Conservation (phyloP, 2,329 filamentous ascomycete species). For the Phaeosphaeria sp. region DNA sequence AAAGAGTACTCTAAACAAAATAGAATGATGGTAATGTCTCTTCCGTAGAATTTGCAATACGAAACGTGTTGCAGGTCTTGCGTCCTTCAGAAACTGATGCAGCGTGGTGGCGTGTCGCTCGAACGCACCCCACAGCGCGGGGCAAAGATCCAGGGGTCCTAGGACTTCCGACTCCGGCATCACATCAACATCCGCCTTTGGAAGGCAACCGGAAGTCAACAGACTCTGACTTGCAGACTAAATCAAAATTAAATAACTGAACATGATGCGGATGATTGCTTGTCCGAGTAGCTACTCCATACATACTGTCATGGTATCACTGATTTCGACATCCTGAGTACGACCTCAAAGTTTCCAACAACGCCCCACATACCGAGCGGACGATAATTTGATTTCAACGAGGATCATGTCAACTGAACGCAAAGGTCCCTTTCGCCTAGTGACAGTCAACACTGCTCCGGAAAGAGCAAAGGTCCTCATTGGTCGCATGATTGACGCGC, state of each 20-base stretch:
- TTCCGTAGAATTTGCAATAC: slow-evolving; percentile 6
- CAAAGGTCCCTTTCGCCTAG: slow-evolving; percentile 65
- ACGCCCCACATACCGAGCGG: slow-evolving; percentile 1
- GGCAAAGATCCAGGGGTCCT: not conserved
- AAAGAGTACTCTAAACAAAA: not conserved
- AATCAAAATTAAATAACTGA: not conserved
- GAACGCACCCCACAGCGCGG: not conserved
- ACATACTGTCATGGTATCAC: not conserved
- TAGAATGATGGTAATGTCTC: not conserved
- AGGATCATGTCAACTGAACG: slow-evolving; percentile 5
- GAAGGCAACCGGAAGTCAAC: not conserved
- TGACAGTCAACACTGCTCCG: slow-evolving; percentile 72
- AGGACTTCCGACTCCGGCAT: not conserved
- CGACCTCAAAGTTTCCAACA: not conserved
- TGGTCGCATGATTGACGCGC: slow-evolving; percentile 64
- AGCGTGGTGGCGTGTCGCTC: not conserved
- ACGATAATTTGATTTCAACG: not conserved
- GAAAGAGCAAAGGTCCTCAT: slow-evolving; percentile 69
- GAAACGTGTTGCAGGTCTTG: slow-evolving; percentile 6
- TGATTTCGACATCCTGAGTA: not conserved
- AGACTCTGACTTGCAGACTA: not conserved
- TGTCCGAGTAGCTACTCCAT: not conserved
- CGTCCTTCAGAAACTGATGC: not conserved
- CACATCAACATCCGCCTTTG: not conserved
- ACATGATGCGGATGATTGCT: not conserved